Conservation (phyloP, 2,329 filamentous ascomycete genomes). For the Fusarium dimerum region DNA sequence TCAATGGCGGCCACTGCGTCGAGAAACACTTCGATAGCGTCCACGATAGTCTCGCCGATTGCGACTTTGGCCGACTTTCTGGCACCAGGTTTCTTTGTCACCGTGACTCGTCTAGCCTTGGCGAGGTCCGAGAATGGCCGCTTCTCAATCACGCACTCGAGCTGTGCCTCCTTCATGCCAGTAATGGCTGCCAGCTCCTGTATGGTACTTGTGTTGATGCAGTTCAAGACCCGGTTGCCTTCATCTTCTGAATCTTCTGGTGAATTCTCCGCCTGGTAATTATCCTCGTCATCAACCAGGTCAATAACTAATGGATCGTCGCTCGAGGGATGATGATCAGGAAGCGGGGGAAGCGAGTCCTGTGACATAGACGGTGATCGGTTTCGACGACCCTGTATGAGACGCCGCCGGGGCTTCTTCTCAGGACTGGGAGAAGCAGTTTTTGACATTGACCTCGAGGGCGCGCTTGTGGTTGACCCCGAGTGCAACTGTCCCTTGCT, state of each 20-base stretch:
- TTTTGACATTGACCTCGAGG: slow-evolving; percentile 19
- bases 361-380: slow-evolving; percentile 25
- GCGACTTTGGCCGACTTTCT: slow-evolving; percentile 47
- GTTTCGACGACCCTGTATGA: slow-evolving; percentile 40
- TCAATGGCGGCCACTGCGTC: slow-evolving; percentile 82
- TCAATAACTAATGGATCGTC: slow-evolving; percentile 38
- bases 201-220: slow-evolving; percentile 77
- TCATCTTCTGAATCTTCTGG: slow-evolving; percentile 33
- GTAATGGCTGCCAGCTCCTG: slow-evolving; percentile 82
- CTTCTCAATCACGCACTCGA: slow-evolving; percentile 68
- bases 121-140: slow-evolving; percentile 72
- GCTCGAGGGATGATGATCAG: slow-evolving; percentile 29
- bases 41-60: slow-evolving; percentile 55
- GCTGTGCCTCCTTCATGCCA: slow-evolving; percentile 68
- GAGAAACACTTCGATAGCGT: slow-evolving; percentile 68
- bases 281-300: slow-evolving; percentile 43
- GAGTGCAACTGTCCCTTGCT: slow-evolving; percentile 33
- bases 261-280: slow-evolving; percentile 38
- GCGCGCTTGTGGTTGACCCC: slow-evolving; percentile 11
- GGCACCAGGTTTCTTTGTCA: slow-evolving; percentile 49
- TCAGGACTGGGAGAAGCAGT: slow-evolving; percentile 31
- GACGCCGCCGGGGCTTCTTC: slow-evolving; percentile 34
- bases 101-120: slow-evolving; percentile 65
- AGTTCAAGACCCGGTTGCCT: slow-evolving; percentile 63
- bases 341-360: slow-evolving; percentile 10